A percentile compares a stretch with the other conserved stretches of the same genome.
Evolutionary conservation across 2,329 filamentous ascomycete species (phyloP).

Genomic region (Paecilomyces dactylethromorphus): DNA sequence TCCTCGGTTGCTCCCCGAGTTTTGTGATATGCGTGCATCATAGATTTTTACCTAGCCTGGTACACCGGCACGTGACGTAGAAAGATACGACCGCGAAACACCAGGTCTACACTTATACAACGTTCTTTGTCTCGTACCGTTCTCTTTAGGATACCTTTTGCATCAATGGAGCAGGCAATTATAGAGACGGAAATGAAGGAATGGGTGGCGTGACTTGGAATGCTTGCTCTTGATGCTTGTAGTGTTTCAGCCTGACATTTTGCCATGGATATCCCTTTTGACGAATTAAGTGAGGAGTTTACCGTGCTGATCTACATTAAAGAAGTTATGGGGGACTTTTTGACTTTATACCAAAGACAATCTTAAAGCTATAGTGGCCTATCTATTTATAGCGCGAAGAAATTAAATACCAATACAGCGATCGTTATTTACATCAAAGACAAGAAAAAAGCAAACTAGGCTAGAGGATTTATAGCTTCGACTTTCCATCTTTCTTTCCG

Average conservation of each 20-base stretch:
- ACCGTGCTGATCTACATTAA: neutral
- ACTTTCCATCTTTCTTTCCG: constrained; percentile 1
- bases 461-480: constrained; percentile 19
- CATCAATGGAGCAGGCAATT: neutral
- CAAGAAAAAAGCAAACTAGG: neutral
- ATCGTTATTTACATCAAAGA: neutral
- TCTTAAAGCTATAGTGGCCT: neutral
- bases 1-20: neutral
- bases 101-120: neutral
- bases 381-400: neutral
- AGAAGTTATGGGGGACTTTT: neutral
- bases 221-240: neutral
- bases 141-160: neutral
- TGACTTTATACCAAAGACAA: neutral
- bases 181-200: neutral
- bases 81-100: neutral
- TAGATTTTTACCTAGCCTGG: neutral
- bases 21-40: neutral
- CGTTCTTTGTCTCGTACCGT: neutral
- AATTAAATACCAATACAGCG: neutral
- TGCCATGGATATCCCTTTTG: neutral
- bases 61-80: neutral
- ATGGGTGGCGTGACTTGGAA: neutral
- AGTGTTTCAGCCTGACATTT: neutral
- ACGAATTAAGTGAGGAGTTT: neutral